A percentile compares a stretch with the other conserved stretches of the same genome.
These are phyloP conservation scores for Cadophora malorum DNA, from an alignment of 2,329 filamentous ascomycete species.

Conservation along the genomic window DNA sequence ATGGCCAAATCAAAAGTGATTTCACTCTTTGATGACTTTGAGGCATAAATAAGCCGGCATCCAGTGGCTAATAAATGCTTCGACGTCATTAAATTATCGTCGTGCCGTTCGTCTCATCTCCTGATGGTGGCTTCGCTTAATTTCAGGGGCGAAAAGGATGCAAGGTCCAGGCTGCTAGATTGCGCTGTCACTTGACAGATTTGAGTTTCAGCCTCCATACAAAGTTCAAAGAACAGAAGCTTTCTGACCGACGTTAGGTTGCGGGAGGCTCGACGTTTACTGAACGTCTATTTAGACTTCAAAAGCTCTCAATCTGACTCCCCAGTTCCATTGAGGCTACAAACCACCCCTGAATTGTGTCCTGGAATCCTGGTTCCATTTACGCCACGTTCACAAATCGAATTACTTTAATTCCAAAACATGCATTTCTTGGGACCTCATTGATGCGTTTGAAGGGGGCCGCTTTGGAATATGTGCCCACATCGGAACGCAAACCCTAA, in stretches of 20 bases:
- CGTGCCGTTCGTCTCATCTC: slow-evolving; percentile 7
- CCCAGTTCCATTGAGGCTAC: background rate
- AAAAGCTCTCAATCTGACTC: slow-evolving; percentile 3
- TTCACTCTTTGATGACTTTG: background rate
- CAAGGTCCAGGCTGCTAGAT: slow-evolving; percentile 2
- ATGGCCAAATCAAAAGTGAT: background rate
- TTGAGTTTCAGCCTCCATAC: background rate
- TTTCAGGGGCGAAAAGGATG: slow-evolving; percentile 6
- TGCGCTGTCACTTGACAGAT: background rate
- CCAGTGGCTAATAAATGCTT: background rate
- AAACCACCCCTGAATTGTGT: background rate
- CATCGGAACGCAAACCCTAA: background rate
- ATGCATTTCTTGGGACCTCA: background rate
- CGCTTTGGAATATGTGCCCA: background rate
- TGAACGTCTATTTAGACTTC: too few species aligned
- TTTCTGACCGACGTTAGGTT: background rate
- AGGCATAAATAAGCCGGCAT: background rate
- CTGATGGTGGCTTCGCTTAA: background rate
- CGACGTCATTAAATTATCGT: background rate
- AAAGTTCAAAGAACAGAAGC: background rate
- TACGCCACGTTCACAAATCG: background rate
- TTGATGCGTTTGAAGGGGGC: background rate
- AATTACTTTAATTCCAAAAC: background rate
- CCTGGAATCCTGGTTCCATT: background rate
- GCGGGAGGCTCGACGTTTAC: background rate